Evolutionary conservation across 306 rosid species (phyloP).

Genomic region (Malus orientalis): DNA sequence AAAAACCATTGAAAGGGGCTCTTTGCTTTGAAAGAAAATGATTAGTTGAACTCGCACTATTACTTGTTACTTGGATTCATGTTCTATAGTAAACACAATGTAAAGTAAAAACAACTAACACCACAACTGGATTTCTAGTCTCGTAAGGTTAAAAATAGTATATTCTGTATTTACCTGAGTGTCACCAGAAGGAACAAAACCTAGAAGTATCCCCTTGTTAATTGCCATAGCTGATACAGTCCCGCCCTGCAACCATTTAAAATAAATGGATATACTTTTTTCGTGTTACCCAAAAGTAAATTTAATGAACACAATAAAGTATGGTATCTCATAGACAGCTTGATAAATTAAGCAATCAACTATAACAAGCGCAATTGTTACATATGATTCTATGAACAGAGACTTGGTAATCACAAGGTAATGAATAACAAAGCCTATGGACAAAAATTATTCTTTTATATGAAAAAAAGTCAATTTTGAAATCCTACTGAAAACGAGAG

Average conservation of each 20-base stretch:
- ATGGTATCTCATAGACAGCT: neutral
- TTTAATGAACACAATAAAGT: neutral
- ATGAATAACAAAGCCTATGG: neutral
- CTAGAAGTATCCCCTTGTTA: conserved; percentile 78
- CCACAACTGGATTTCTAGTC: neutral
- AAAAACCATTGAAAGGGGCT: neutral
- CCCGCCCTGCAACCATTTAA: conserved; percentile 61
- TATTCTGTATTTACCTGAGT: conserved; percentile 35
- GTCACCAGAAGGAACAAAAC: conserved; percentile 70
- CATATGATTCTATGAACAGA: neutral
- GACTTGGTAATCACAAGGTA: neutral
- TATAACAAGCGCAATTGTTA: neutral
- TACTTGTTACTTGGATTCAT: neutral
- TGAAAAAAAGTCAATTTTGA: neutral
- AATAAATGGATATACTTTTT: neutral
- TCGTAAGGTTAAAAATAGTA: neutral
- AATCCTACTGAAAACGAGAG: neutral
- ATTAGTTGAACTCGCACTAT: neutral
- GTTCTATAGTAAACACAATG: neutral
- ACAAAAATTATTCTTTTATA: neutral
- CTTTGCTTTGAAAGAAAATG: neutral
- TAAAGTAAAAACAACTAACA: neutral
- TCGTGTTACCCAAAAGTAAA: neutral
- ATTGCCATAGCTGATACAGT: conserved; percentile 82
- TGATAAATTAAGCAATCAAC: neutral